phyloP scores from a whole-genome alignment of 2,329 filamentous ascomycete genomes.

The Cordyceps tenuipes region DNA sequence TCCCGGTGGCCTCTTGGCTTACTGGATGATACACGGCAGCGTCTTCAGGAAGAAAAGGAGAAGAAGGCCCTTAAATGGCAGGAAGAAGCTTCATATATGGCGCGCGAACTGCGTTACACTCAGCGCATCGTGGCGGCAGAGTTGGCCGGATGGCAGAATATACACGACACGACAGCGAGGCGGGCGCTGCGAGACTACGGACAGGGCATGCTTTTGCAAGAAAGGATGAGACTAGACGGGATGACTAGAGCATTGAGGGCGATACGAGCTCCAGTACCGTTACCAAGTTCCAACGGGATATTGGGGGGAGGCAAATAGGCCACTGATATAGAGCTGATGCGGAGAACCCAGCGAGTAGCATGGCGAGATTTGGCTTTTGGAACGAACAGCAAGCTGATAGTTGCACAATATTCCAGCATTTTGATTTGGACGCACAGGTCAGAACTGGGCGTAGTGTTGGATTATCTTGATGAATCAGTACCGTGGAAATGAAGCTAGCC shows the following conservation, averaged over 20 bases:
- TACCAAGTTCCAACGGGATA: background rate
- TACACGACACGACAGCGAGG: conserved; percentile 69
- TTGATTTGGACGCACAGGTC: background rate
- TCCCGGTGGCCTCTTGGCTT: conserved; percentile 74
- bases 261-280: conserved; percentile 27
- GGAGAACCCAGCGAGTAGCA: background rate
- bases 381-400: background rate
- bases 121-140: conserved; percentile 90
- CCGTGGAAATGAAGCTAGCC: background rate
- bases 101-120: conserved; percentile 78
- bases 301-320: background rate
- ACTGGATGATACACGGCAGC: conserved; percentile 78
- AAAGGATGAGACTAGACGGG: conserved; percentile 69
- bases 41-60: conserved; percentile 75
- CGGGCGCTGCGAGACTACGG: conserved; percentile 70
- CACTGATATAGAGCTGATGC: background rate
- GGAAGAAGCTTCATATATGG: conserved; percentile 63
- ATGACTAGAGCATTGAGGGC: conserved; percentile 71
- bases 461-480: background rate
- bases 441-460: background rate
- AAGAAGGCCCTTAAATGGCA: conserved; percentile 65
- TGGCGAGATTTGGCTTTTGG: background rate
- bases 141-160: conserved; percentile 87
- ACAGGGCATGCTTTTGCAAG: conserved; percentile 67
- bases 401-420: background rate